Evolutionary conservation across 805 yeast genomes (phyloP), one percentile per base, ranked within the genome.

Genomic region (Tetrapisispora namnaoensis): DNA sequence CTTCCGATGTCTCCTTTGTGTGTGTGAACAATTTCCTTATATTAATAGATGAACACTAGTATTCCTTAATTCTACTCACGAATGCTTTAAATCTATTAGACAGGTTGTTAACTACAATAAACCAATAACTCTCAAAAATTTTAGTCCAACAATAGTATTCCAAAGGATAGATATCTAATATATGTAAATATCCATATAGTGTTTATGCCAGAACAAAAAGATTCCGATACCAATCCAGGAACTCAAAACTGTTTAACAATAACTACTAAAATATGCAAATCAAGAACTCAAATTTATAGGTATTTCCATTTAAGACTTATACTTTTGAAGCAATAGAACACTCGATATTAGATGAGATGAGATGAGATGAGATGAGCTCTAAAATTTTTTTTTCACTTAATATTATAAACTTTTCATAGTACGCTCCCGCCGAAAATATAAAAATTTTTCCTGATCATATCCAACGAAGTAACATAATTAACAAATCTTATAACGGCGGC

Each of bases 321-420:
- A 16, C 39, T 36, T 16, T 9, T 17, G 4, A 4, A 9, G n/a
- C 5, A 36, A 11, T 70, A 34, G 53, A 48, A 32, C n/a, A 32
- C 13, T 32, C 11, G 16, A 27, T 54, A 51, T 54, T 56, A 51
- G 59, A 54, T 56, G 57, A 47, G 57, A 53, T 54, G 56, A 51
- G 56, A 51, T 53, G 55, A 44, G 55, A 52, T 52, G 54, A 49
- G 54, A 48, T 50, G 51, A 42, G 42, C 37, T 50, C 30, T 37
- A 16, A 17, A 42, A 40, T 16, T 11, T 16, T 40, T 38, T 38
- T 38, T 24, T 20, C 14, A 11, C 14, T 17, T n/a, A 27, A 27
- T 40, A 27, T 40, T 40, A 24, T 32, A 40, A 27, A 27, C 13
- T 13, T 20, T 18, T 22, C 35, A 32, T 10, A 6, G 35, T 32